Base-by-base conservation (phyloP, 495 filamentous ascomycete genomes). In the Aspergillus ostianus region DNA sequence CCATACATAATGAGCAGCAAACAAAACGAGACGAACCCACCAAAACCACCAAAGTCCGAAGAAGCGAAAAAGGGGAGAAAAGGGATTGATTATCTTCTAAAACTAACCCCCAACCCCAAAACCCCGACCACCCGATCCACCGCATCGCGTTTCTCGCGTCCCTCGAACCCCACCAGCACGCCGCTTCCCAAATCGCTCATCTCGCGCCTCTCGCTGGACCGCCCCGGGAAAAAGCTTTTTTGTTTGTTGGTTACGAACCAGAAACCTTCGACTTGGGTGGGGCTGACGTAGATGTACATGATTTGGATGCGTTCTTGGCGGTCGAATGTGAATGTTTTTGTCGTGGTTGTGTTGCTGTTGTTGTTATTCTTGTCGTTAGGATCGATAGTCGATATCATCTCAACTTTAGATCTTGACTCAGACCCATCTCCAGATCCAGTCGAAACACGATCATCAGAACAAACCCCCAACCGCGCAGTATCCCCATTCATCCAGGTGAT, bases 181-280 rank as follows among this genome's bases (percentile, higher is more conserved):
- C 50, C 50, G 27, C 26, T 52, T 26, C 50, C 50, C 26, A 52
- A n/a, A 13, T 52, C 27, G 21, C 8, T 27, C 50, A 52, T 52
- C 19, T 52, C 50, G n/a, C 7, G 27, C 23, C 50, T 23, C 50
- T 21, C 27, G 26, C 50, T 52, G 21, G 26, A 52, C 20, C 26
- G 21, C 1, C 50, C 50, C 50, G 50, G 50, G 7, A 52, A 52
- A 17, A 52, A 52, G 10, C 21, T 27, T 26, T 27, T 52, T 23
- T 52, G 50, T 26, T 21, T 27, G 27, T 52, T 27, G 6, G 50
- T 52, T 9, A 52, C 50, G 27, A 52, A 52, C 50, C 50, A 52
- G 20, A 52, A 52, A 0, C 50, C 50, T 4, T 52, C 50, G 6
- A 52, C 50, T 9, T 27, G 20, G 1, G 21, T 27, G 17, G 17